Percentiles rank a stretch among this genome's conserved stretches.
phyloP scores from a whole-genome alignment of 371 early-diverging fungal genomes.

The Mucor piriformis region DNA sequence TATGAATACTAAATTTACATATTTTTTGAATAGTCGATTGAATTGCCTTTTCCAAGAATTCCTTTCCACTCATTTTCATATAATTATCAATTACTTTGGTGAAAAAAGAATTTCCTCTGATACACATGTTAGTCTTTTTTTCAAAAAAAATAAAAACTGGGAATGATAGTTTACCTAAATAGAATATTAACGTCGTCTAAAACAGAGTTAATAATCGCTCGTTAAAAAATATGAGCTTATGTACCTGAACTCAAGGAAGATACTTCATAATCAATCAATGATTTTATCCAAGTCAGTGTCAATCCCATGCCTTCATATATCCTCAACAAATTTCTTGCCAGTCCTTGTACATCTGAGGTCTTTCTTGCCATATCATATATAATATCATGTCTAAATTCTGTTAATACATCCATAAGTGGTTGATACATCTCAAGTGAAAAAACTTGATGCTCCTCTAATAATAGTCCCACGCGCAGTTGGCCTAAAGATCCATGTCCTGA shows the following conservation, averaged over 20 bases:
- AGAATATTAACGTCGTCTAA: slow-evolving; percentile 58
- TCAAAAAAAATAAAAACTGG: too few species aligned
- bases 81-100: slow-evolving; percentile 83
- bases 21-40: slow-evolving; percentile 65
- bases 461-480: slow-evolving; percentile 58
- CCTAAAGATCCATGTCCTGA: slow-evolving; percentile 39
- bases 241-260: slow-evolving; percentile 48
- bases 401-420: slow-evolving; percentile 31
- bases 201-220: not conserved
- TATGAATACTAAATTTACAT: slow-evolving; percentile 50
- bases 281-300: slow-evolving; percentile 59
- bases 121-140: not conserved
- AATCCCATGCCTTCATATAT: slow-evolving; percentile 54
- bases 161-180: slow-evolving; percentile 37
- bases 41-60: slow-evolving; percentile 73
- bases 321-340: slow-evolving; percentile 57
- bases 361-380: slow-evolving; percentile 50
- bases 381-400: slow-evolving; percentile 52
- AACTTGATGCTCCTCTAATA: slow-evolving; percentile 63
- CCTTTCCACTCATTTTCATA: slow-evolving; percentile 77
- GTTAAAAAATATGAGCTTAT: not conserved
- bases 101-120: slow-evolving; percentile 75
- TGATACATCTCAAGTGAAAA: slow-evolving; percentile 32
- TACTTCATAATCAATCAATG: slow-evolving; percentile 65
- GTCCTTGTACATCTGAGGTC: slow-evolving; percentile 56